phyloP scores from a whole-genome alignment of 2,329 filamentous ascomycete genomes.

The Penicillium sp. region DNA sequence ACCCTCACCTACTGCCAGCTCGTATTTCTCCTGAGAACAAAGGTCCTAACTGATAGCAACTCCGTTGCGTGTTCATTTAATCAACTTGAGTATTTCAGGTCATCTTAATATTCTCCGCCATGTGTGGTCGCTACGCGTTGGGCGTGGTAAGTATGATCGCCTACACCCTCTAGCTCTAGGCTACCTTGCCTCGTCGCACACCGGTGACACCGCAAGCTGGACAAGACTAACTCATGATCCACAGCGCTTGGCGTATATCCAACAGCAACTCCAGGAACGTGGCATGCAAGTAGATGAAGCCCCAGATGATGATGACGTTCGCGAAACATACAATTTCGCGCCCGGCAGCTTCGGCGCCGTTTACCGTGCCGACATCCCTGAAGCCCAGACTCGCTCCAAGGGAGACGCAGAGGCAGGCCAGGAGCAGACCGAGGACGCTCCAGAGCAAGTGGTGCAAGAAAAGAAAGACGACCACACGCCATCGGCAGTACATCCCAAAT shows the following conservation, averaged over 20 bases:
- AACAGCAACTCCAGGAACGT: conserved; percentile 70
- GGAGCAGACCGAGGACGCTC: conserved; percentile 5
- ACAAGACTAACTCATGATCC: conserved; percentile 11
- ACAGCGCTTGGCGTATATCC: conserved; percentile 76
- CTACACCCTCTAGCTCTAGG: not conserved
- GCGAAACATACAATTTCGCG: conserved; percentile 89
- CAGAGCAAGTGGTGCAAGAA: conserved; percentile 8
- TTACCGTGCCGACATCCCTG: conserved; percentile 73
- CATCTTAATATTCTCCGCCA: conserved; percentile 36
- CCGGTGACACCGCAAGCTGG: too few relatives aligned
- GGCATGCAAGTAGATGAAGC: conserved; percentile 72
- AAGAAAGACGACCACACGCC: conserved; percentile 10
- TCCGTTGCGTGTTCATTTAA: not conserved
- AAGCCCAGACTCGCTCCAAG: conserved; percentile 42
- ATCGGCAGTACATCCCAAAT: conserved; percentile 49
- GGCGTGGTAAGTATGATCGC: conserved; percentile 55
- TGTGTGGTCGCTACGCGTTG: conserved; percentile 71
- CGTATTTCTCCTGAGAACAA: not conserved
- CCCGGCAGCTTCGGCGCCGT: conserved; percentile 84
- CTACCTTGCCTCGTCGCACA: not conserved
- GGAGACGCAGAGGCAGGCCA: conserved; percentile 23
- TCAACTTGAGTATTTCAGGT: not conserved
- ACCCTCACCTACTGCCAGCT: not conserved
- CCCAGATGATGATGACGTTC: conserved; percentile 68
- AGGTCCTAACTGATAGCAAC: not conserved